Conservation (phyloP, 1,284 basidiomycete species). For the Heliocybe sulcata region DNA sequence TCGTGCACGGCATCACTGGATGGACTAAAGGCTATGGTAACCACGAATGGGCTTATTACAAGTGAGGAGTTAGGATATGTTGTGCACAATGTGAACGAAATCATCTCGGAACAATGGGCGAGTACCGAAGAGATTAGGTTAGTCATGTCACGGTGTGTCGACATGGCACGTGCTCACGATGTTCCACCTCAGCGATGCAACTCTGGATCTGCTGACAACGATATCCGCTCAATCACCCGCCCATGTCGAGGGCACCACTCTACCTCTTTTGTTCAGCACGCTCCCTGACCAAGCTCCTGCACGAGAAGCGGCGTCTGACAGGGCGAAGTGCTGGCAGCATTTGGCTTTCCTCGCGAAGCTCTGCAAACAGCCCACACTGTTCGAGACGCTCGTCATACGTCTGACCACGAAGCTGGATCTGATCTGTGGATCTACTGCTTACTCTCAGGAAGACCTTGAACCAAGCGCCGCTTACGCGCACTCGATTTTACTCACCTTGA, state of each 20-base stretch:
- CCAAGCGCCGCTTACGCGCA: constrained; percentile 73
- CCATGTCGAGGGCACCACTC: constrained; percentile 70
- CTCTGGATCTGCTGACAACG: constrained; percentile 61
- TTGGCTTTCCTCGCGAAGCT: constrained; percentile 72
- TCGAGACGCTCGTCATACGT: constrained; percentile 79
- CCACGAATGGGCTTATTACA: constrained; percentile 54
- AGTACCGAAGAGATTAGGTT: constrained; percentile 55
- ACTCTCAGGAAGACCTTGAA: constrained; percentile 33
- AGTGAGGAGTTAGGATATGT: constrained; percentile 75
- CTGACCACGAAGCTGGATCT: constrained; percentile 78
- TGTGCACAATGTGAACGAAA: constrained; percentile 70
- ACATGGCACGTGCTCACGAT: not conserved
- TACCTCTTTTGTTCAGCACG: constrained; percentile 73
- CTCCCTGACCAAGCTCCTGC: constrained; percentile 65
- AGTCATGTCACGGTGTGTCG: not conserved
- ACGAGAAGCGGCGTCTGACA: constrained; percentile 45
- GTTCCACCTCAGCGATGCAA: constrained; percentile 44
- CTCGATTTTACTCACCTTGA: constrained; percentile 69
- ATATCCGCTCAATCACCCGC: constrained; percentile 59
- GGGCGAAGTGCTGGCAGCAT: constrained; percentile 60
- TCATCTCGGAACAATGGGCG: constrained; percentile 51
- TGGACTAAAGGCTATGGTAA: constrained; percentile 58
- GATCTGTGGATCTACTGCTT: constrained; percentile 37
- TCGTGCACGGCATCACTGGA: constrained; percentile 55
- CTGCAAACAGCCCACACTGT: constrained; percentile 72